Evolutionary conservation across 129 eudicot genomes (phyloP).

Genomic region (Glebionis coronaria): DNA sequence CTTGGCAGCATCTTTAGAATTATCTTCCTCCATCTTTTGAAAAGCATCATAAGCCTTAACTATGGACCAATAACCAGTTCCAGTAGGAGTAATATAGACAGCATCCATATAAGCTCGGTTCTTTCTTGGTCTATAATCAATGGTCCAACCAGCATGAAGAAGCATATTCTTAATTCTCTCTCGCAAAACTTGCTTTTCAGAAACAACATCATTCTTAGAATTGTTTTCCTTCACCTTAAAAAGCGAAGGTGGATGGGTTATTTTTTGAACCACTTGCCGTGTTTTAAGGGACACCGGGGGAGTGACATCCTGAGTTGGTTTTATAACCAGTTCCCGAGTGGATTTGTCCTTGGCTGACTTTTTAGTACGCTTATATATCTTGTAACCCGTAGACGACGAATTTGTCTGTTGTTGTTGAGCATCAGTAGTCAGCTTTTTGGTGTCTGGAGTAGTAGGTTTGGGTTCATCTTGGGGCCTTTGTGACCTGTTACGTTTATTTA

Average conservation of each 20-base stretch:
- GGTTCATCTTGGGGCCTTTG: slow-evolving; percentile 26
- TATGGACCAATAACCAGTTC: slow-evolving; percentile 92
- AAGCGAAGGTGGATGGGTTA: too few relatives aligned
- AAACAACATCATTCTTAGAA: slow-evolving; percentile 50
- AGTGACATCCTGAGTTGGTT: too few relatives aligned
- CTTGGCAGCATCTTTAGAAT: slow-evolving; percentile 30
- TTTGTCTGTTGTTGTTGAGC: background rate
- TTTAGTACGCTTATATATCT: slow-evolving; percentile 32
- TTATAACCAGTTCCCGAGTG: too few relatives aligned
- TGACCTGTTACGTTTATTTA: slow-evolving; percentile 48
- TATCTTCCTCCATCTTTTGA: slow-evolving; percentile 53
- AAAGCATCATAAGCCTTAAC: slow-evolving; percentile 83
- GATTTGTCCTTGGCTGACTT: too few relatives aligned
- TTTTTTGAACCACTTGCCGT: slow-evolving; percentile 30
- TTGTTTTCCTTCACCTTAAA: slow-evolving; percentile 42
- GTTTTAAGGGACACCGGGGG: too few relatives aligned
- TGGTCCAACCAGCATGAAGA: slow-evolving; percentile 74
- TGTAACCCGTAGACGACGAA: slow-evolving; percentile 22
- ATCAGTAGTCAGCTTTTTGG: background rate
- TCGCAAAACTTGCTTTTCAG: slow-evolving; percentile 71
- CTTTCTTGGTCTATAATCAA: slow-evolving; percentile 84
- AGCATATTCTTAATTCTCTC: slow-evolving; percentile 79
- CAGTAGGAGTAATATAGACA: slow-evolving; percentile 70
- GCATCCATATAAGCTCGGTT: slow-evolving; percentile 74
- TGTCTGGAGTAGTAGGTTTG: background rate